A percentile compares a stretch with the other conserved stretches of the same genome.
These are phyloP conservation scores for Porcisia hertigi DNA, from an alignment of 208 protist species.

Conservation along the genomic window DNA sequence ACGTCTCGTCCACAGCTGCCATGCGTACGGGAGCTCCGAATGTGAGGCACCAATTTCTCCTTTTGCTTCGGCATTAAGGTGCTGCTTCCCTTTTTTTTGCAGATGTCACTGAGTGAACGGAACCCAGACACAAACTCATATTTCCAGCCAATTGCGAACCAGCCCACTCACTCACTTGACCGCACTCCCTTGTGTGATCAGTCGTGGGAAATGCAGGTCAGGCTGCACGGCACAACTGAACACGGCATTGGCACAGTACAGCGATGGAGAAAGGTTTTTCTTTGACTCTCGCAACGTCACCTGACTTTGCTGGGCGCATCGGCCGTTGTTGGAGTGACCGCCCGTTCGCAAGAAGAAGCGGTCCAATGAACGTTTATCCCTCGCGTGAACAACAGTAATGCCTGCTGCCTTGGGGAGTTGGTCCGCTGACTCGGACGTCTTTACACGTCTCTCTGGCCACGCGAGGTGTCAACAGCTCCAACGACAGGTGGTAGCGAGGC, in stretches of 20 bases:
- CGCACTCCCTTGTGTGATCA: not conserved
- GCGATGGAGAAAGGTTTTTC: not conserved
- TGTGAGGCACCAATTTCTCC: no score
- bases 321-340: not conserved
- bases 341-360: not conserved
- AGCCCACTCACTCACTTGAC: not conserved
- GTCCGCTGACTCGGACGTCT: constrained; percentile 4
- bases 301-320: constrained; percentile 3
- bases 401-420: not conserved
- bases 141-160: no score
- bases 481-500: not conserved
- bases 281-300: not conserved
- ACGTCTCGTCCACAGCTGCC: no score
- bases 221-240: no score
- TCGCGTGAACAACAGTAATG: constrained; percentile 18
- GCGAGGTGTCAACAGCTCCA: constrained; percentile 14
- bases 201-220: not conserved
- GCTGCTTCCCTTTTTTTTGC: no score
- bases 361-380: constrained; percentile 15
- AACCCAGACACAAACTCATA: not conserved
- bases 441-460: constrained; percentile 21
- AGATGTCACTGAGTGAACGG: no score
- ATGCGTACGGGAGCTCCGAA: no score
- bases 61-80: no score
- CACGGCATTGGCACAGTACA: not conserved